Evolutionary conservation across 768 basidiomycete genomes (phyloP), one percentile per base, ranked within the genome.

Genomic region (Lactarius psammicola): DNA sequence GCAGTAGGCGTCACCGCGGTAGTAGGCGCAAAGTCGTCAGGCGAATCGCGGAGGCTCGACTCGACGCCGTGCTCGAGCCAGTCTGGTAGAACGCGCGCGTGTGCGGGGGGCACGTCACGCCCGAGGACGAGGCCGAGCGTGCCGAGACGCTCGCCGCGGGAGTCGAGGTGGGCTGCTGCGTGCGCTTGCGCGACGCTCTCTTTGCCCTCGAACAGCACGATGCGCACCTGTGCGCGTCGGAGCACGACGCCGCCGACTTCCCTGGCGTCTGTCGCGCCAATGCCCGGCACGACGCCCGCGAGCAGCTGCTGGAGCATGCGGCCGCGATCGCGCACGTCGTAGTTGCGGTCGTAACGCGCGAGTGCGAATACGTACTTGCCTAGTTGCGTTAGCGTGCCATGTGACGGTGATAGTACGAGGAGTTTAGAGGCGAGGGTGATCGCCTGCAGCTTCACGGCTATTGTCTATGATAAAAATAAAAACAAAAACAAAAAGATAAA

Each of bases 1-100:
- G 82, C 80, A 38, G 77, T 74, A 4, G 77, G 72, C 20, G 72
- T 75, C 46, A 77, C 76, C 23, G 75, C 72, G 9, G 51, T n/a
- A n/a, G n/a, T n/a, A 34, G 69, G 72, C n/a, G 72, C 72, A 1
- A 69, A 69, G 63, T 89, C 88, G 11, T 88, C 87, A 55, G 82
- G 84, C 23, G 78, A 80, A 66, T 94, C 89, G 64, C 95, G 83
- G 63, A 98, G 76, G 0, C 83, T 80, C 1, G 90, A 78, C 69
- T 94, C 92, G 4, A 92, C 92, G 0, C 94, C 94, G 62, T 85
- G 81, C 74, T 95, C 93, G 6, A 90, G 80, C 95, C 95, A 97
- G 71, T 93, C 92, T 0, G 93, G 92, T 0, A 96, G 75, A 63
- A 65, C 79, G 36, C 74, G 78, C 64, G 87, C 85, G 53, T 80